phyloP scores from a whole-genome alignment of 2,329 filamentous ascomycete species.

The Lasiodiplodia citricola region DNA sequence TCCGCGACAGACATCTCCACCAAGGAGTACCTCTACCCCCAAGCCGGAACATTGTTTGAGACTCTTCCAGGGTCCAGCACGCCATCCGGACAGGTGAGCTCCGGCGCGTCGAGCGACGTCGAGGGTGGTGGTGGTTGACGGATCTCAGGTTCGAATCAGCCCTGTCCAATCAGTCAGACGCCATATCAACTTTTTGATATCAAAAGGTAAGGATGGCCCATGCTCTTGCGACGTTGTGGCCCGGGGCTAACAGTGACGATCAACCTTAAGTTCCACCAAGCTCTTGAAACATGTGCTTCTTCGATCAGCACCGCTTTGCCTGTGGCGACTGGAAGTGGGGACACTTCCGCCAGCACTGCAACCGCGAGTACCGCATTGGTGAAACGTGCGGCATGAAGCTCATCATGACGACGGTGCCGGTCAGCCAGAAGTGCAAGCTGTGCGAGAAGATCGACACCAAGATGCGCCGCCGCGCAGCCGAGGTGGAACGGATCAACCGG shows the following conservation, averaged over 20 bases:
- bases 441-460: conserved; percentile 93
- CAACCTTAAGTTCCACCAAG: conserved; percentile 23
- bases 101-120: not conserved
- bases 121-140: conserved; percentile 18
- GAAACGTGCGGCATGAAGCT: conserved; percentile 96
- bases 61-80: conserved; percentile 10
- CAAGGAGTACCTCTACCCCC: conserved; percentile 5
- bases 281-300: conserved; percentile 80
- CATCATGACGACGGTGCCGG: conserved; percentile 73
- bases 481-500: conserved; percentile 74
- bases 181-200: conserved; percentile 22
- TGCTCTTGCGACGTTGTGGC: conserved; percentile 23
- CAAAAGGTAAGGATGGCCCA: conserved; percentile 26
- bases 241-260: conserved; percentile 13
- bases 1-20: conserved; percentile 11
- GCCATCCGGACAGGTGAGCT: conserved; percentile 18
- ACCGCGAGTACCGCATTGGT: conserved; percentile 91
- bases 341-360: conserved; percentile 89
- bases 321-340: conserved; percentile 97
- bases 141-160: conserved; percentile 10
- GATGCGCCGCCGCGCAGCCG: conserved; percentile 73
- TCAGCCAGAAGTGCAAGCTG: conserved; percentile 74
- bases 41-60: conserved; percentile 9
- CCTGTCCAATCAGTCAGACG: conserved; percentile 27
- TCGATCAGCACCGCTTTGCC: conserved; percentile 82